A percentile compares a stretch with the other conserved stretches of the same genome.
phyloP scores from a whole-genome alignment of 768 basidiomycete species.

The Infundibulicybe gibba region DNA sequence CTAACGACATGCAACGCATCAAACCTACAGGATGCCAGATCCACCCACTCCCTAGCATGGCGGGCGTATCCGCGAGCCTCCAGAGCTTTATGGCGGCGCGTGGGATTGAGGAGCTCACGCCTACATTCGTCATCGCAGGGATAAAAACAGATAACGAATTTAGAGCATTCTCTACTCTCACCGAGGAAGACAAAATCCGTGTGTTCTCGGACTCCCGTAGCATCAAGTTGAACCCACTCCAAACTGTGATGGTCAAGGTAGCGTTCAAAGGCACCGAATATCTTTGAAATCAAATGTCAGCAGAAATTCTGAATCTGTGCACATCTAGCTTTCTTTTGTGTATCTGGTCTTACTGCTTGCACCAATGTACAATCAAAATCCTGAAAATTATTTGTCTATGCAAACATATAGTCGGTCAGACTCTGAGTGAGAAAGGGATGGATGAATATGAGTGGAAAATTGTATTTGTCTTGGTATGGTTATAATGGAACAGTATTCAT shows the following conservation, averaged over 20 bases:
- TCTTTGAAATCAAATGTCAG: background rate
- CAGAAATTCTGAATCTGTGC: background rate
- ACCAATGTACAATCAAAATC: background rate
- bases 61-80: constrained; percentile 9
- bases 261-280: background rate
- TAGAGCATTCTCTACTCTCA: constrained; percentile 7
- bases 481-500: constrained; percentile 19
- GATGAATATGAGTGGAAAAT: constrained; percentile 14
- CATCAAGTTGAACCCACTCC: constrained; percentile 6
- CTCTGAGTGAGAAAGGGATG: too few relatives aligned
- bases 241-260: constrained; percentile 9
- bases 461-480: constrained; percentile 22
- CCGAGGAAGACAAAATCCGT: background rate
- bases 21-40: constrained; percentile 9
- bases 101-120: constrained; percentile 21
- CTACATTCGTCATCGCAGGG: constrained; percentile 17
- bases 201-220: background rate
- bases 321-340: background rate
- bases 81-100: constrained; percentile 10
- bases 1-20: too few relatives aligned
- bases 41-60: constrained; percentile 11
- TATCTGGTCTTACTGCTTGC: background rate
- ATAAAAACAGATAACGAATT: constrained; percentile 18
- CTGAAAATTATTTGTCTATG: constrained; percentile 8
- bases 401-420: constrained; percentile 14